phyloP scores from a whole-genome alignment of 495 filamentous ascomycete genomes.

The Penicillium paxilli region DNA sequence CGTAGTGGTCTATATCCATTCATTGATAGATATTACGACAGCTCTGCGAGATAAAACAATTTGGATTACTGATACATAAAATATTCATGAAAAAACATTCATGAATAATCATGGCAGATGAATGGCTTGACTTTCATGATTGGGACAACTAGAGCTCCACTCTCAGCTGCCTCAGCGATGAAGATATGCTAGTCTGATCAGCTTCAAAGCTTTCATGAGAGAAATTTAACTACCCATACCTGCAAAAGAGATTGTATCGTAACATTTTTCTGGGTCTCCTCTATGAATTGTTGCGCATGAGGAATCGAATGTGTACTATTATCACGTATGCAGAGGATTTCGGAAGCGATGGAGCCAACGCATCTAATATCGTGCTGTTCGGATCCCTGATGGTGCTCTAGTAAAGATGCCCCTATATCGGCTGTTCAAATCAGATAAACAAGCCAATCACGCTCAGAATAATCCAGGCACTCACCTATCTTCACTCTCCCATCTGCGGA shows the following conservation, averaged over 20 bases:
- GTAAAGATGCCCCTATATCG: conserved; percentile 5
- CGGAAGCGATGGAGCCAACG: not conserved
- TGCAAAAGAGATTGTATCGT: conserved; percentile 2
- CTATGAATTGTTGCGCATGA: not conserved
- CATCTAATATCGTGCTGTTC: conserved; percentile 1
- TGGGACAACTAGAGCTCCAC: not conserved
- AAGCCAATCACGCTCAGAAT: not conserved
- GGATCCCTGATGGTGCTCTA: conserved; percentile 2
- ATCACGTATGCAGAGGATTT: not conserved
- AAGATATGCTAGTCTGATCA: conserved; percentile 5
- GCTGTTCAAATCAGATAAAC: not conserved
- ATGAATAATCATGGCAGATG: not conserved
- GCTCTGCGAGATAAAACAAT: too few species aligned
- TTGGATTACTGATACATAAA: too few species aligned
- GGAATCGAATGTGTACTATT: too few species aligned
- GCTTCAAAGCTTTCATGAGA: too few species aligned
- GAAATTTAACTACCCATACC: not conserved
- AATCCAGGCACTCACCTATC: not conserved
- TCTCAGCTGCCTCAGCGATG: not conserved
- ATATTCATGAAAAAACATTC: too few species aligned
- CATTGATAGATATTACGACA: not conserved
- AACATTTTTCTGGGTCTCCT: not conserved
- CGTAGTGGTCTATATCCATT: not conserved
- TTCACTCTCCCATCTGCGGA: conserved; percentile 2
- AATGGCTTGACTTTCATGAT: conserved; percentile 2